Evolutionary conservation across 148 eudicot genomes (phyloP).

Genomic region (Vaccinium vitisidaea): DNA sequence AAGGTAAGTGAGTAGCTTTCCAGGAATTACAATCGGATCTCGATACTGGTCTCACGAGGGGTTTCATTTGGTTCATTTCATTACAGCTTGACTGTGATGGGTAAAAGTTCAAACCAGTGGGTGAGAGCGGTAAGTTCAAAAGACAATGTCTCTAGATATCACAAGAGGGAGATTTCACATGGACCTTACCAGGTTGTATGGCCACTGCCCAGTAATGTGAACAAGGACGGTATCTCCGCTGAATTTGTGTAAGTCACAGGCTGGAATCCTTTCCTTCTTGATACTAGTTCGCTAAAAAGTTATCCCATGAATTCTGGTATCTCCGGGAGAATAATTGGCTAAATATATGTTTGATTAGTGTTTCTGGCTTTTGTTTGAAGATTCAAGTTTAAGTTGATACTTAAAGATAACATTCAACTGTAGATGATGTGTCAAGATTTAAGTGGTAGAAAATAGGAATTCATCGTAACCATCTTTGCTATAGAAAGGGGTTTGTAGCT

Average conservation of each 20-base stretch:
- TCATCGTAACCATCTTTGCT: not conserved
- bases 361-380: not conserved
- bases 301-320: not conserved
- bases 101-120: conserved; percentile 42
- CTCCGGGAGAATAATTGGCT: not conserved
- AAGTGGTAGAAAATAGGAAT: not conserved
- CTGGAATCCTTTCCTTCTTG: not conserved
- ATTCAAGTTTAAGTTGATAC: not conserved
- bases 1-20: conserved; percentile 32
- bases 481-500: not conserved
- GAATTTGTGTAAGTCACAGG: conserved; percentile 66
- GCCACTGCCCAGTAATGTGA: conserved; percentile 57
- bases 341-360: not conserved
- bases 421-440: not conserved
- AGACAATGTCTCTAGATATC: conserved; percentile 42
- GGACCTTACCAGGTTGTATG: conserved; percentile 62
- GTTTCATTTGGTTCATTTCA: conserved; percentile 4
- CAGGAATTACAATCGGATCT: not conserved
- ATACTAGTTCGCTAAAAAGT: not conserved
- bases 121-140: conserved; percentile 25
- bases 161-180: conserved; percentile 59
- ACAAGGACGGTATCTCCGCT: conserved; percentile 61
- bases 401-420: not conserved
- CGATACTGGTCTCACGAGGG: not conserved
- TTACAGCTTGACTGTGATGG: conserved; percentile 58